These are phyloP conservation scores for Yamadazyma philogaea DNA, from an alignment of 805 yeast genomes.

Conservation along the genomic window DNA sequence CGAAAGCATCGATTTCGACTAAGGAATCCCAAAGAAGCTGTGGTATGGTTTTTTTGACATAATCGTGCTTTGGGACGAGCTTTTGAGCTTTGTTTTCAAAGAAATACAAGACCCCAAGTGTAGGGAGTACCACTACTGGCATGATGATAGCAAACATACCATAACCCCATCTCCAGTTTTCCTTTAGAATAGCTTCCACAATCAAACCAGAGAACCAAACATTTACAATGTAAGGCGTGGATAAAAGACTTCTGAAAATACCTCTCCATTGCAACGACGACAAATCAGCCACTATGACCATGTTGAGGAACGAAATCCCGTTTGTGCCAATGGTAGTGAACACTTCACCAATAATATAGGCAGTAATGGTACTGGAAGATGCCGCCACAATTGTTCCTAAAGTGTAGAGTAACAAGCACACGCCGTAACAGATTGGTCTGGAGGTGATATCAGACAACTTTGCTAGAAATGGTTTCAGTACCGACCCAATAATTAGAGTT, in stretches of 20 bases:
- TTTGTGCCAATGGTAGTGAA: slow-evolving; percentile 20
- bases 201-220: slow-evolving; percentile 43
- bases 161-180: slow-evolving; percentile 53
- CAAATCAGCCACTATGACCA: slow-evolving; percentile 21
- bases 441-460: slow-evolving; percentile 24
- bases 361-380: slow-evolving; percentile 18
- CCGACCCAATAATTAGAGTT: slow-evolving; percentile 21
- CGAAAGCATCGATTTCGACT: slow-evolving; percentile 38
- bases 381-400: slow-evolving; percentile 25
- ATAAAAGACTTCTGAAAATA: slow-evolving; percentile 16
- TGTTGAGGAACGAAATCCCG: slow-evolving; percentile 19
- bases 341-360: slow-evolving; percentile 24
- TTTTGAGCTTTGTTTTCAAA: slow-evolving; percentile 29
- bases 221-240: slow-evolving; percentile 42
- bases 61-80: slow-evolving; percentile 8
- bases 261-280: slow-evolving; percentile 27
- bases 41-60: not conserved
- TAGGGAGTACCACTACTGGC: slow-evolving; percentile 40
- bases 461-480: slow-evolving; percentile 21
- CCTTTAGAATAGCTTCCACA: slow-evolving; percentile 25
- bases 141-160: slow-evolving; percentile 47
- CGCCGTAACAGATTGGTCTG: slow-evolving; percentile 20
- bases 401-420: slow-evolving; percentile 18
- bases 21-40: slow-evolving; percentile 6
- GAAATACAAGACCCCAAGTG: slow-evolving; percentile 26